phyloP scores from a whole-genome alignment of 1,284 basidiomycete species.

The Ceratobasidium papillatum region DNA sequence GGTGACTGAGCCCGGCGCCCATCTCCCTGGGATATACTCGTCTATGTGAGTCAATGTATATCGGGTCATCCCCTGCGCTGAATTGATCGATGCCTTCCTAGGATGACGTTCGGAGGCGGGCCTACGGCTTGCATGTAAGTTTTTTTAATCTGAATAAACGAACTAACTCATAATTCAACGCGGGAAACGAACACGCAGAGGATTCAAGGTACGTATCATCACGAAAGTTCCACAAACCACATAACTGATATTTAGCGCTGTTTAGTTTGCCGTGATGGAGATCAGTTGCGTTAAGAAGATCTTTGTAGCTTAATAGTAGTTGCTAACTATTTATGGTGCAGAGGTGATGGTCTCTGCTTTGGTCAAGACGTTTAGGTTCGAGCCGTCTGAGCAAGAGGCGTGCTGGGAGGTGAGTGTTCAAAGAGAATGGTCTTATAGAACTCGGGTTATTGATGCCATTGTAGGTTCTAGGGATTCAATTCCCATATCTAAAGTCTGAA shows the following conservation, averaged over 20 bases:
- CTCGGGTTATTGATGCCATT: too few relatives aligned
- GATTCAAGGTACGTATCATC: background rate
- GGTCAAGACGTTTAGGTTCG: constrained; percentile 5
- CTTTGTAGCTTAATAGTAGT: background rate
- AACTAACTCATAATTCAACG: background rate
- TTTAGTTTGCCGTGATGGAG: constrained; percentile 17
- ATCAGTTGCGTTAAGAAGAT: constrained; percentile 6
- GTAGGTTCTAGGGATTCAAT: background rate
- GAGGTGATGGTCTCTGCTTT: constrained; percentile 16
- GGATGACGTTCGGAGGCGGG: constrained; percentile 35
- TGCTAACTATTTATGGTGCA: background rate
- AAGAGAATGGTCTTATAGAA: background rate
- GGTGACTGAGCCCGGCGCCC: constrained; percentile 14
- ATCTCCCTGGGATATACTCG: constrained; percentile 30
- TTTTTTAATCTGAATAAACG: background rate
- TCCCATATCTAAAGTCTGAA: constrained; percentile 21
- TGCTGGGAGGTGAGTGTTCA: constrained; percentile 3
- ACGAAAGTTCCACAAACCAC: too few relatives aligned
- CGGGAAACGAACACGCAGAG: background rate
- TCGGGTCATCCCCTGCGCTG: background rate
- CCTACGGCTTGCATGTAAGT: constrained; percentile 27
- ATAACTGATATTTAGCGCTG: background rate
- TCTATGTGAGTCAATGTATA: constrained; percentile 3
- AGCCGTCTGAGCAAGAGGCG: background rate
- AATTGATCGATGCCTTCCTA: background rate